phyloP scores from a whole-genome alignment of 1,139 yeast species.

The Yamadazyma mexicana region DNA sequence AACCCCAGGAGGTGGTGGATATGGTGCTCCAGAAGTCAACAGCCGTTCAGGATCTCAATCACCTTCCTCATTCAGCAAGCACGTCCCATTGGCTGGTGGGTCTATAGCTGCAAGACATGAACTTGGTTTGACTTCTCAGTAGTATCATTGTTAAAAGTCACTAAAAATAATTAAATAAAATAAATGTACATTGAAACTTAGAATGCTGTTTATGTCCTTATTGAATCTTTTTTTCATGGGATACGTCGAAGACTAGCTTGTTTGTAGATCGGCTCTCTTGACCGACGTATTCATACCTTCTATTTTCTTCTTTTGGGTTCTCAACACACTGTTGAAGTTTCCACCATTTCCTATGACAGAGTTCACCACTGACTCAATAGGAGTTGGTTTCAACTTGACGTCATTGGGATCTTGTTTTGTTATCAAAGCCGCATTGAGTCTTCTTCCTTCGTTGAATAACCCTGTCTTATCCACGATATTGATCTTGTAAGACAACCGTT shows the following conservation, averaged over 20 bases:
- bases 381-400: slow-evolving; percentile 28
- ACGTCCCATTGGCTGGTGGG: slow-evolving; percentile 22
- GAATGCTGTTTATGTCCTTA: too few species aligned
- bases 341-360: slow-evolving; percentile 27
- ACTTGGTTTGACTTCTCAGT: slow-evolving; percentile 22
- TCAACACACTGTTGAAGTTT: slow-evolving; percentile 25
- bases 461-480: slow-evolving; percentile 58
- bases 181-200: neutral
- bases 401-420: slow-evolving; percentile 31
- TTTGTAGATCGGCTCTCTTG: slow-evolving; percentile 30
- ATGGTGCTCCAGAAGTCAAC: slow-evolving; percentile 24
- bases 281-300: slow-evolving; percentile 17
- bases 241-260: too few species aligned
- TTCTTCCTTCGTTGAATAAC: slow-evolving; percentile 44
- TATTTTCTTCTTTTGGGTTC: slow-evolving; percentile 26
- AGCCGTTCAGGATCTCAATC: neutral
- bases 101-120: slow-evolving; percentile 22
- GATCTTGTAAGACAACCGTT: slow-evolving; percentile 54
- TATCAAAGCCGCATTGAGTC: slow-evolving; percentile 12
- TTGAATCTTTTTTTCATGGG: too few species aligned
- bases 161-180: neutral
- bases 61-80: neutral
- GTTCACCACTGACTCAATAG: slow-evolving; percentile 18
- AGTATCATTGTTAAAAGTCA: neutral
- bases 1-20: slow-evolving; percentile 60